phyloP scores from a whole-genome alignment of 805 yeast species.

The Kodamaea neixiangensis region DNA sequence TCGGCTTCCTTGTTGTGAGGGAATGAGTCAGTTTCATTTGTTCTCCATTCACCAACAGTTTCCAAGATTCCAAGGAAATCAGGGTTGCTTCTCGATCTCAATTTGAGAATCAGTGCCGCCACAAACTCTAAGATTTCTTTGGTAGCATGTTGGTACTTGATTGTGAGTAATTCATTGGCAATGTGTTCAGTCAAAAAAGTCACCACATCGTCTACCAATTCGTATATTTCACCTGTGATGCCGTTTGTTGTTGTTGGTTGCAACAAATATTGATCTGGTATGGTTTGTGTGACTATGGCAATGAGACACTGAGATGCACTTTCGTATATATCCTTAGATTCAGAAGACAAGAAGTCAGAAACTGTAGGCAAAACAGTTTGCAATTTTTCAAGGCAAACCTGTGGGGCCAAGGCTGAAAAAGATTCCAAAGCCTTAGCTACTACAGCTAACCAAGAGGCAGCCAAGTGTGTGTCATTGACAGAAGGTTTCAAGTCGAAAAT shows the following conservation, averaged over 20 bases:
- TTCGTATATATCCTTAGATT: slow-evolving; percentile 58
- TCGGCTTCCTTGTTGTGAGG: slow-evolving; percentile 77
- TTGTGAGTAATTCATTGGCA: slow-evolving; percentile 62
- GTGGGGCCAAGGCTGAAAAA: slow-evolving; percentile 35
- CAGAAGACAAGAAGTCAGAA: slow-evolving; percentile 66
- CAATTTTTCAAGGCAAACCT: slow-evolving; percentile 53
- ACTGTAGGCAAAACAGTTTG: slow-evolving; percentile 53
- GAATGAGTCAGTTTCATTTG: slow-evolving; percentile 69
- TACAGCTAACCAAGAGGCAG: slow-evolving; percentile 95
- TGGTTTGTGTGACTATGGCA: slow-evolving; percentile 68
- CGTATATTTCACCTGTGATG: slow-evolving; percentile 52
- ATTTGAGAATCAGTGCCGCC: slow-evolving; percentile 59
- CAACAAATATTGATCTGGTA: slow-evolving; percentile 61
- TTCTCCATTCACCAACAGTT: slow-evolving; percentile 83
- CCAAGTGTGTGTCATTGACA: slow-evolving; percentile 76
- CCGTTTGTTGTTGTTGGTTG: slow-evolving; percentile 44
- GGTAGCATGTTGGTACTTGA: slow-evolving; percentile 75
- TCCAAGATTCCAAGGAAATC: slow-evolving; percentile 66
- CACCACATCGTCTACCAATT: slow-evolving; percentile 56
- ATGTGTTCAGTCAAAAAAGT: slow-evolving; percentile 51
- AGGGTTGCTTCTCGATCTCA: slow-evolving; percentile 69
- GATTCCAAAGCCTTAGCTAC: slow-evolving; percentile 73
- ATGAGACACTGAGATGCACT: slow-evolving; percentile 88
- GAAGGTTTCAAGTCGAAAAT: slow-evolving; percentile 83
- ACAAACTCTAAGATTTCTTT: slow-evolving; percentile 71